These are phyloP conservation scores for Luffa aegyptiaca DNA, from an alignment of 306 rosid species.

Conservation along the genomic window DNA sequence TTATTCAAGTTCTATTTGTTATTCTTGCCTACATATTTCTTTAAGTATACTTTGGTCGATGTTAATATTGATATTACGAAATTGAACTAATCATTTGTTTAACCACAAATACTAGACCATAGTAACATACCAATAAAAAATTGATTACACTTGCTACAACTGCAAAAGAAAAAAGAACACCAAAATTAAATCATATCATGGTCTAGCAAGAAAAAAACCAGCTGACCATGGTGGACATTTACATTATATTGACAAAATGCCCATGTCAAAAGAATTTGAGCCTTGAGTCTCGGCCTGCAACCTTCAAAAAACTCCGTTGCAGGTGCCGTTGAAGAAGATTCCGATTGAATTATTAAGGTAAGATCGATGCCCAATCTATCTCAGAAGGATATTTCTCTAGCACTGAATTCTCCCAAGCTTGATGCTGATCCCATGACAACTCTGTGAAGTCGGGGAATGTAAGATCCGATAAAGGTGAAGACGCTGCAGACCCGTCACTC, in stretches of 20 bases:
- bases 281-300: slow-evolving; percentile 37
- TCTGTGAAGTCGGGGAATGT: slow-evolving; percentile 49
- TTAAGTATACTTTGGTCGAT: not conserved
- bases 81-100: not conserved
- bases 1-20: not conserved
- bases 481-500: slow-evolving; percentile 69
- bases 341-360: slow-evolving; percentile 6
- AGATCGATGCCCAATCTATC: slow-evolving; percentile 87
- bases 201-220: slow-evolving; percentile 59
- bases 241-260: slow-evolving; percentile 35
- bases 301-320: slow-evolving; percentile 58
- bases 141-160: not conserved
- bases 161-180: not conserved
- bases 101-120: not conserved
- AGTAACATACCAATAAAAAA: not conserved
- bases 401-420: slow-evolving; percentile 32
- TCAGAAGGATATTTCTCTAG: slow-evolving; percentile 76
- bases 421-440: slow-evolving; percentile 54
- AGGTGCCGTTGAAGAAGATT: slow-evolving; percentile 22
- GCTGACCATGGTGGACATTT: slow-evolving; percentile 43
- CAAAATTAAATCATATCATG: slow-evolving; percentile 18
- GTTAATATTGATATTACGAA: not conserved
- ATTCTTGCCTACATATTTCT: not conserved
- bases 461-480: slow-evolving; percentile 74
- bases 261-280: slow-evolving; percentile 7